Evolutionary conservation across 2,329 filamentous ascomycete species (phyloP), one percentile per base, ranked within the genome.

Genomic region (Aspergillus novofumigatus): DNA sequence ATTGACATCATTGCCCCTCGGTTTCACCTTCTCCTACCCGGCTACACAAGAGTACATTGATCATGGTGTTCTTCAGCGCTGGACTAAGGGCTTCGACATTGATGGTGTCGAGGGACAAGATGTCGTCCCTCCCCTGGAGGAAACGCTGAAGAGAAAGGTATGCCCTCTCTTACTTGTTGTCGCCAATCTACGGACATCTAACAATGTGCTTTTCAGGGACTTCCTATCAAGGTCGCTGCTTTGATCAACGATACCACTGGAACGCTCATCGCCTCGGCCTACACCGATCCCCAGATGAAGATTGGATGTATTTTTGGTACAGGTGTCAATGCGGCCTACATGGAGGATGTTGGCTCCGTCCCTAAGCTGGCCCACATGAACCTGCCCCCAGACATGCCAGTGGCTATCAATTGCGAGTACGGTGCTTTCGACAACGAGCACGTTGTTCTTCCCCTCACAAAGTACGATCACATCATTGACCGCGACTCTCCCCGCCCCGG

Each of bases 281-380:
- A 99, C 78, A 97, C 93, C n/a, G 92, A 99, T 72, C 80, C 87
- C 49, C 86, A 87, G 65, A 95, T 97, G 85, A 92, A 87, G 78
- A 94, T 97, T 68, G 94, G 94, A 55, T 97, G 93, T 77, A 99
- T 99, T 72, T 99, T 99, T 69, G 94, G 94, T 67, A 99, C 94
- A 11, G 94, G 94, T 58, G 97, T 94, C 79, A 99, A 99, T 70
- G 94, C 93, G 44, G 94, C 94, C 42, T 99, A 99, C 80, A 96
- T 99, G 89, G 94, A 99, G 77, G 78, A 95, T 69, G 90, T 86
- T 62, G 92, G 91, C 63, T 90, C 88, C 11, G 91, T 99, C 63
- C 93, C 92, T 63, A 99, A 99, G 82, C 85, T 99, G 54, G 91
- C 89, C 10, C 86, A 97, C 78, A 84, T 96, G 81, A 94, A 95